phyloP scores from a whole-genome alignment of 106 monocot species.

The Vanilla planifolia region DNA sequence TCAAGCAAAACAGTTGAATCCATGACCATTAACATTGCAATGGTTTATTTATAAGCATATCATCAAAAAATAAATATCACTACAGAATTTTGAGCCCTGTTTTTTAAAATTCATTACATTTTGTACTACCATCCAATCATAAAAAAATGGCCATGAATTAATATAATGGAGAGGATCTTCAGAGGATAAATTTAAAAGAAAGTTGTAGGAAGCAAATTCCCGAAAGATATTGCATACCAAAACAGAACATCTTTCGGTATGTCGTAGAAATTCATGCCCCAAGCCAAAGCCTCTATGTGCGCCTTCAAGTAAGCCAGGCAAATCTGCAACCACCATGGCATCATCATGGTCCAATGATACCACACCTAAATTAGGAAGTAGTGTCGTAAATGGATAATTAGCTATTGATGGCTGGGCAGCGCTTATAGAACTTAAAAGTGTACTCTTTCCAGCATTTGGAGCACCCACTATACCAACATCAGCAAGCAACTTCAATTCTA shows the following conservation, averaged over 20 bases:
- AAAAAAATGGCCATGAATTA: neutral
- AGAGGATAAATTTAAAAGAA: constrained; percentile 5
- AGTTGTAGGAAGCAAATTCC: neutral
- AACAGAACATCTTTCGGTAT: constrained; percentile 92
- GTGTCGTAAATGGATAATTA: constrained; percentile 94
- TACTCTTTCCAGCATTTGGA: constrained; percentile 99
- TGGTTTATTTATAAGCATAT: neutral
- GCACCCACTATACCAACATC: constrained; percentile 99
- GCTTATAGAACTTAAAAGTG: constrained; percentile 78
- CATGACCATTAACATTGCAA: neutral
- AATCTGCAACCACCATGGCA: constrained; percentile 94
- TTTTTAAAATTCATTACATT: neutral
- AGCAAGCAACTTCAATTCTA: constrained; percentile 95
- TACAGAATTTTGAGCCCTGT: neutral
- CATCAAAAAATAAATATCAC: neutral
- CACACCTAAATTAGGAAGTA: constrained; percentile 94
- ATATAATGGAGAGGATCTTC: too few relatives aligned
- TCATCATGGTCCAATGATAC: constrained; percentile 87
- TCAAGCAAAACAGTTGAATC: neutral
- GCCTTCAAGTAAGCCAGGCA: constrained; percentile 99
- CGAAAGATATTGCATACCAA: constrained; percentile 41
- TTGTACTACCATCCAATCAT: neutral
- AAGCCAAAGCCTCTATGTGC: constrained; percentile 92
- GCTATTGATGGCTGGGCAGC: constrained; percentile 96
- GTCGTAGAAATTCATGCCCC: constrained; percentile 95